Evolutionary conservation across 108 stramenopile genomes (phyloP).

Genomic region (Schizochytrium sp.): DNA sequence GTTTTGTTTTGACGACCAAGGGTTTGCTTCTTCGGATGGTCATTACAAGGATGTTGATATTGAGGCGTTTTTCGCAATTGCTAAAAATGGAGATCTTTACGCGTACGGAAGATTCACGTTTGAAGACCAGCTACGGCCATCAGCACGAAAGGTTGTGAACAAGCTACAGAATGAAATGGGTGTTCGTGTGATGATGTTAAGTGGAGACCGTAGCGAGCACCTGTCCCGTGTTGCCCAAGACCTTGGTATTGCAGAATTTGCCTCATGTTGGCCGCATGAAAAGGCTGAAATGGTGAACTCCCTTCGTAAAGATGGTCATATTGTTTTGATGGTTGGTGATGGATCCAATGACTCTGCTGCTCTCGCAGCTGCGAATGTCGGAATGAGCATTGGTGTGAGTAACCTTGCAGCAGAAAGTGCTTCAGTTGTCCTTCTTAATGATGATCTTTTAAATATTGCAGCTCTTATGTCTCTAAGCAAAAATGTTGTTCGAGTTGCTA

Average conservation of each 20-base stretch:
- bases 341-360: conserved; percentile 52
- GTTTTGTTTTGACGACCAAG: neutral
- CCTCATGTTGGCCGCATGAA: conserved; percentile 58
- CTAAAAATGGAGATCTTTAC: neutral
- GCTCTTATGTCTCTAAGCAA: conserved; percentile 9
- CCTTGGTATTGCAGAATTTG: conserved; percentile 2
- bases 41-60: neutral
- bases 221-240: neutral
- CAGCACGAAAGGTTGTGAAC: neutral
- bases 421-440: conserved; percentile 28
- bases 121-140: neutral
- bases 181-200: conserved; percentile 24
- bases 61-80: conserved; percentile 3
- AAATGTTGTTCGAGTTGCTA: conserved; percentile 18
- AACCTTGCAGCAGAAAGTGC: conserved; percentile 56
- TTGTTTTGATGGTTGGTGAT: conserved; percentile 50
- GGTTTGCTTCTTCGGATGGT: neutral
- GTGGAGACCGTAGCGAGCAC: conserved; percentile 49
- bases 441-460: conserved; percentile 27
- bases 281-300: neutral
- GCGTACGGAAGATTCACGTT: conserved; percentile 13
- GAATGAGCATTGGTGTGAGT: conserved; percentile 24
- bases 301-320: neutral
- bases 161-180: conserved; percentile 29
- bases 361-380: conserved; percentile 34